Evolutionary conservation across 306 rosid genomes (phyloP), one percentile per base, ranked within the genome.

Genomic region (Vigna radiata): DNA sequence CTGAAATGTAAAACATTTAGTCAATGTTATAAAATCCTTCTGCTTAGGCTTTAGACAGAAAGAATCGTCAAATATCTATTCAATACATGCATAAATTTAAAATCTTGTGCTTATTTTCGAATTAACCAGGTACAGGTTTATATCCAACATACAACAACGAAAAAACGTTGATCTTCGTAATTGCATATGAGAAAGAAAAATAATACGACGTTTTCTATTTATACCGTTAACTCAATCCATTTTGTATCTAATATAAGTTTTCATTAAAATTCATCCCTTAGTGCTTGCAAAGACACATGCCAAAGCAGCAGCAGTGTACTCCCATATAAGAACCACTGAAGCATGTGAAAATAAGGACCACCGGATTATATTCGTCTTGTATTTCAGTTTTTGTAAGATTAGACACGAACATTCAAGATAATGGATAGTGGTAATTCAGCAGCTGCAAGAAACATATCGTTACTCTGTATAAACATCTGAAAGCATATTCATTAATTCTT

Each of bases 1-100:
- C 99, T 92, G 77, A 14, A 48, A 48, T 17, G 75, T 8, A 31
- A 29, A 16, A 74, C 67, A 43, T 47, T 23, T 6, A 44, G 44
- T 87, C 56, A 81, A 48, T 17, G 73, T 37, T 50, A 41, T 16
- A 43, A 58, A 68, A 65, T 36, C 49, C 39, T 27, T 19, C 62
- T 16, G 60, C 68, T 60, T 53, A 18, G 25, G 61, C 49, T 29
- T 36, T 31, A 47, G 0, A 21, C 0, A 47, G 44, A 61, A 68
- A 48, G 16, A 25, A 59, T 29, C 47, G 62, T 33, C 14, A 18
- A 29, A 14, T 46, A 15, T 43, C 12, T 44, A 62, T 59, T n/a
- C 36, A 80, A 65, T 43, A 9, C 13, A 11, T 58, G 63, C 37
- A 58, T 23, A 54, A 70, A 71, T 46, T 71, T 21, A 48, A 55